Conservation (phyloP, 1,284 basidiomycete species). For the Phenoliferia sp. region DNA sequence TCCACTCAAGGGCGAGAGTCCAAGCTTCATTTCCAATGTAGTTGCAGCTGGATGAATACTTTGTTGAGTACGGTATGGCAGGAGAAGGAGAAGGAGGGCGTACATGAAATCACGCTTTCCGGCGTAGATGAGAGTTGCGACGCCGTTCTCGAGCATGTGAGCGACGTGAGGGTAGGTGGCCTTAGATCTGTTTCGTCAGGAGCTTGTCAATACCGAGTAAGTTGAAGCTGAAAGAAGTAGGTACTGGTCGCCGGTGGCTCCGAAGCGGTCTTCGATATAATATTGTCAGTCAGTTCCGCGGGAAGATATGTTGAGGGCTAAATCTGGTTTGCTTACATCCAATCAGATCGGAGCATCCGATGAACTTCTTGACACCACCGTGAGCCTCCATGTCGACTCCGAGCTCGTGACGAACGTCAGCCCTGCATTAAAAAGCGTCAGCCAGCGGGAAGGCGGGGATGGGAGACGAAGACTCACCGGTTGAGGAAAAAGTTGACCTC, state of each 20-base stretch:
- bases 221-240: background rate
- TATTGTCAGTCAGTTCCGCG: no score
- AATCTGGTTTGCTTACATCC: no score
- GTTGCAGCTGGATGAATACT: constrained; percentile 28
- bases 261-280: no score
- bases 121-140: constrained; percentile 30
- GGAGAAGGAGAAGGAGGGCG: background rate
- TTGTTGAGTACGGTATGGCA: background rate
- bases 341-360: constrained; percentile 32
- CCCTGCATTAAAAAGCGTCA: constrained; percentile 1
- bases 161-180: constrained; percentile 28
- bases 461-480: constrained; percentile 5
- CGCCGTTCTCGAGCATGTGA: constrained; percentile 27
- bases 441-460: background rate
- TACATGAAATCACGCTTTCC: constrained; percentile 29
- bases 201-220: background rate
- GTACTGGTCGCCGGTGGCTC: constrained; percentile 31
- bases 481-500: constrained; percentile 34
- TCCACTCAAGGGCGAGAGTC: constrained; percentile 30
- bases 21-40: constrained; percentile 30
- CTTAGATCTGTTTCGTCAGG: constrained; percentile 9
- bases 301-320: no score
- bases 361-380: constrained; percentile 31
- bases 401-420: constrained; percentile 23
- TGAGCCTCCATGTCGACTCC: constrained; percentile 32